A percentile compares a stretch with the other conserved stretches of the same genome.
Conservation (phyloP, 305 asterid genomes). For the Fraxinus greggii region DNA sequence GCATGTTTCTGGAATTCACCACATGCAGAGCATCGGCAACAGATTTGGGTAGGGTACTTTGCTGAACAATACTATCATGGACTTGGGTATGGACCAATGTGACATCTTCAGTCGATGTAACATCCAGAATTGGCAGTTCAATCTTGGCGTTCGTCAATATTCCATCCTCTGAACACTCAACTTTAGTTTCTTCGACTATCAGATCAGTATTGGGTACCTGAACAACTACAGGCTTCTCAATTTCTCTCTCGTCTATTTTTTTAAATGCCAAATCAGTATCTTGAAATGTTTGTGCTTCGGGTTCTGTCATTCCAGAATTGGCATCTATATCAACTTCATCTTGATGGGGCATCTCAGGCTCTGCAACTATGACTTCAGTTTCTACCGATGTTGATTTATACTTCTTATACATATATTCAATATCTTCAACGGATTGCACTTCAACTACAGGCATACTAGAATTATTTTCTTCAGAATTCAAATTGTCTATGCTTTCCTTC, state of each 20-base stretch:
- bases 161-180: constrained; percentile 19
- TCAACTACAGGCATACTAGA: constrained; percentile 33
- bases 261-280: constrained; percentile 31
- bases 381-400: constrained; percentile 24
- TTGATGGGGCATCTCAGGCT: constrained; percentile 19
- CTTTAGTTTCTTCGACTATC: constrained; percentile 23
- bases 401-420: constrained; percentile 24
- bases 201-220: constrained; percentile 26
- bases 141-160: background rate
- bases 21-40: constrained; percentile 21
- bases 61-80: constrained; percentile 24
- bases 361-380: constrained; percentile 10
- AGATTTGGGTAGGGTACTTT: constrained; percentile 24
- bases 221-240: constrained; percentile 22
- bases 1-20: background rate
- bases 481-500: constrained; percentile 19
- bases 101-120: constrained; percentile 35
- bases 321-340: constrained; percentile 26
- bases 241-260: constrained; percentile 22
- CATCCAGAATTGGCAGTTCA: constrained; percentile 28
- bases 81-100: constrained; percentile 31
- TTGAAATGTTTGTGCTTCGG: constrained; percentile 44
- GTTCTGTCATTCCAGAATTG: constrained; percentile 29
- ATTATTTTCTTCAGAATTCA: constrained; percentile 28
- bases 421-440: constrained; percentile 28